Percentiles rank a stretch among this genome's conserved stretches.
Evolutionary conservation across 768 basidiomycete species (phyloP).

Genomic region (Lepiota brunneoincarnata): DNA sequence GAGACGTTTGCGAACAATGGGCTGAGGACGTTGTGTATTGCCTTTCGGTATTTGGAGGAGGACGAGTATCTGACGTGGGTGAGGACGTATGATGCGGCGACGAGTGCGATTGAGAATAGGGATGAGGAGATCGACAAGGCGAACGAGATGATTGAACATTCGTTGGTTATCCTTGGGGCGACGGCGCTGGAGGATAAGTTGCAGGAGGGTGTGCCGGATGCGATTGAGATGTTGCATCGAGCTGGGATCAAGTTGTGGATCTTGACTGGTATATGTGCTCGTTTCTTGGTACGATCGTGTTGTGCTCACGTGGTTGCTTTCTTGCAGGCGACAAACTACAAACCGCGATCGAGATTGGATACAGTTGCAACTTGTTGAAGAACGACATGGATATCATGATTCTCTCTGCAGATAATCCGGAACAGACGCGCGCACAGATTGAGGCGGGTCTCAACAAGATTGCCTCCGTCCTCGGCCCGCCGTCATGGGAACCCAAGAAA

Average conservation of each 20-base stretch:
- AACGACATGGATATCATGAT: conserved; percentile 97
- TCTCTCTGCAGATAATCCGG: conserved; percentile 76
- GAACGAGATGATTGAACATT: conserved; percentile 79
- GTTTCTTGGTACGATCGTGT: neutral
- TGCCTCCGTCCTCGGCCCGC: conserved; percentile 79
- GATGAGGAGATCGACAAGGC: conserved; percentile 93
- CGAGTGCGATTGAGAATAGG: conserved; percentile 68
- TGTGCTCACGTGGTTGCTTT: neutral
- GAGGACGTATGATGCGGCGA: conserved; percentile 78
- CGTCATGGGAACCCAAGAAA: conserved; percentile 53
- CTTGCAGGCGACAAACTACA: conserved; percentile 88
- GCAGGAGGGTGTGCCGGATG: conserved; percentile 95
- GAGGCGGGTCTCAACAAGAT: conserved; percentile 95
- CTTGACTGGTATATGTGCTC: conserved; percentile 64
- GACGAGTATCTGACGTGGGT: conserved; percentile 86
- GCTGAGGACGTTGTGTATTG: conserved; percentile 87
- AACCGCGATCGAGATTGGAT: conserved; percentile 98
- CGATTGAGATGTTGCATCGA: conserved; percentile 85
- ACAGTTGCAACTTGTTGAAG: conserved; percentile 93
- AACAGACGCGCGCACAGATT: conserved; percentile 78
- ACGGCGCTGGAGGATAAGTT: conserved; percentile 97
- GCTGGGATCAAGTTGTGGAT: conserved; percentile 99
- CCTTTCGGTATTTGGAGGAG: conserved; percentile 74
- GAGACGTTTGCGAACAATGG: conserved; percentile 93
- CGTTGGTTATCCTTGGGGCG: conserved; percentile 83